phyloP scores from a whole-genome alignment of 2,329 filamentous ascomycete genomes.

The Pseudogymnoascus sp. region DNA sequence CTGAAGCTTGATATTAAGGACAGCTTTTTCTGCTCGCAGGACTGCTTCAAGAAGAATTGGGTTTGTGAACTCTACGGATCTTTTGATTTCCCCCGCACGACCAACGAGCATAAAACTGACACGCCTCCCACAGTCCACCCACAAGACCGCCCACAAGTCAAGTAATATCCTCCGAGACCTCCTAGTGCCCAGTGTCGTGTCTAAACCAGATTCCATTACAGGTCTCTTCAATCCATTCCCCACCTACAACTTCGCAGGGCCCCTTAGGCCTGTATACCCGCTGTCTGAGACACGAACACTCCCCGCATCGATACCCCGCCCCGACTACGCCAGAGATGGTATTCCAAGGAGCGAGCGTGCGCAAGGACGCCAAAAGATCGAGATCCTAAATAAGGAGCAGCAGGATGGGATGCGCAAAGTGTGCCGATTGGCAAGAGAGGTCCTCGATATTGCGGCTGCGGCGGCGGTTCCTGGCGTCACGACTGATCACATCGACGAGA shows the following conservation, averaged over 20 bases:
- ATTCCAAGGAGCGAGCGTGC: conserved; percentile 55
- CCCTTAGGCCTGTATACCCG: conserved; percentile 78
- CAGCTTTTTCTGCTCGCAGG: conserved; percentile 95
- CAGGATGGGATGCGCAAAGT: conserved; percentile 87
- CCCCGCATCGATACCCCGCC: conserved; percentile 71
- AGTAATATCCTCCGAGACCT: conserved; percentile 65
- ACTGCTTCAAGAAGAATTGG: conserved; percentile 99
- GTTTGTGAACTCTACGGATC: conserved; percentile 44
- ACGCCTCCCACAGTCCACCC: conserved; percentile 51
- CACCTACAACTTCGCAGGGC: conserved; percentile 71
- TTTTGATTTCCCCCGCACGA: background rate
- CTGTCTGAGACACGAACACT: conserved; percentile 65
- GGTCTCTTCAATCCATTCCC: conserved; percentile 90
- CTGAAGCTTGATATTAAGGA: conserved; percentile 80
- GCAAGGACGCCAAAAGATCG: conserved; percentile 69
- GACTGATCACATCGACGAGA: conserved; percentile 88
- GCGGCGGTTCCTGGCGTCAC: conserved; percentile 85
- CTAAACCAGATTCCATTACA: conserved; percentile 86
- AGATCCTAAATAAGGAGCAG: conserved; percentile 69
- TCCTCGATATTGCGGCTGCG: conserved; percentile 82
- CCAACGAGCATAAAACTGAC: conserved; percentile 14
- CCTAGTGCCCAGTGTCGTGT: conserved; percentile 71
- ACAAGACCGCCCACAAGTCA: conserved; percentile 79
- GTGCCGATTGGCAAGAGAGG: conserved; percentile 78
- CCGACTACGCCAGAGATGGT: conserved; percentile 83